Percentiles rank a stretch among this genome's conserved stretches.
phyloP scores from a whole-genome alignment of 352 stramenopile genomes.

The Pythium biforme region DNA sequence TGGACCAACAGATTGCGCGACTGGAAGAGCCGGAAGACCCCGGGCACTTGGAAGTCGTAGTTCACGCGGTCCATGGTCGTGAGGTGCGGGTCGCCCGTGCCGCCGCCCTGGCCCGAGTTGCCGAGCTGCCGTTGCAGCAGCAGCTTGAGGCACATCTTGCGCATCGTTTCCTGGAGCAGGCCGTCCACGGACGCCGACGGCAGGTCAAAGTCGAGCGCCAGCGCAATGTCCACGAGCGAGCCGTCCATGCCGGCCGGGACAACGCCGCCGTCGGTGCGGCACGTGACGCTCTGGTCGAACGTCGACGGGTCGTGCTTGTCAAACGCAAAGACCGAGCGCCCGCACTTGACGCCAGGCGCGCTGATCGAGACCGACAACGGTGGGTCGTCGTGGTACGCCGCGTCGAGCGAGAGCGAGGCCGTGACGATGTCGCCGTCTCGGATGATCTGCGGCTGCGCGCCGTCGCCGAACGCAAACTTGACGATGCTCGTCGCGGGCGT shows the following conservation, averaged over 20 bases:
- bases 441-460: conserved; percentile 10
- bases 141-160: conserved; percentile 18
- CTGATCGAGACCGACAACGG: conserved; percentile 16
- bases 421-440: conserved; percentile 18
- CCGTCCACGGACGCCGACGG: background rate
- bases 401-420: conserved; percentile 18
- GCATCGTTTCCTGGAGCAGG: conserved; percentile 9
- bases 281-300: conserved; percentile 23
- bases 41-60: conserved; percentile 35
- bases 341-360: conserved; percentile 22
- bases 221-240: conserved; percentile 11
- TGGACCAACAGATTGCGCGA: conserved; percentile 31
- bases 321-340: conserved; percentile 16
- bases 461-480: conserved; percentile 17
- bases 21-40: conserved; percentile 33
- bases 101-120: conserved; percentile 14
- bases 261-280: conserved; percentile 20
- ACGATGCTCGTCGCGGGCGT: conserved; percentile 15
- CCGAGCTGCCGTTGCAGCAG: conserved; percentile 14
- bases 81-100: conserved; percentile 34
- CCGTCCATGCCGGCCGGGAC: conserved; percentile 1
- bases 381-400: conserved; percentile 14
- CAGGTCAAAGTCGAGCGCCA: conserved; percentile 12
- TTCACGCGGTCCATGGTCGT: conserved; percentile 32
- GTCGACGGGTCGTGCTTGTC: conserved; percentile 14